Base-by-base conservation (phyloP, 805 yeast species). In the Ogataea naganishii region DNA sequence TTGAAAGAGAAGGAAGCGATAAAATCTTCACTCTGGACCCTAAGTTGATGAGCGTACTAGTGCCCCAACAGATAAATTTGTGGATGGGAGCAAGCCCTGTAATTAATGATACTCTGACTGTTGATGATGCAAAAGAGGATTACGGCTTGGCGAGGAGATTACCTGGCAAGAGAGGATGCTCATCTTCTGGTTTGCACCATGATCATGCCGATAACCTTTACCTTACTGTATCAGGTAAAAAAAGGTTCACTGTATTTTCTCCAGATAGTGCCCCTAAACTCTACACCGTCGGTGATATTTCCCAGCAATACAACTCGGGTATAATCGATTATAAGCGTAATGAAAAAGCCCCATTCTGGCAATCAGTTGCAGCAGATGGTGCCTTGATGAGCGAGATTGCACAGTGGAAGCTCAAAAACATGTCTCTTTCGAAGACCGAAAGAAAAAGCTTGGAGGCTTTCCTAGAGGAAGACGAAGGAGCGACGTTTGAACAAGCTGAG, bases 121-220 rank as follows among this genome's bases (percentile, higher is more conserved):
- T 28, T 26, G 46, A 52, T 14, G 30, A 35, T 2, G 18, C 26
- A 1, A 39, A 46, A 11, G 32, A 38, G 3, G 51, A 53, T 26
- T 46, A 55, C 12, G 69, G 70, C 1, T 47, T 75, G 4, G 83
- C 83, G 1, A 69, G 72, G 43, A 55, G 55, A 14, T 51, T 78
- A 1, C 80, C 84, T 1, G 68, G 70, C 1, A 12, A 14, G n/a
- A 40, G 40, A n/a, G 59, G 62, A 2, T 80, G 79, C 2, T 60
- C 75, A 1, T 76, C 85, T 0, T 76, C 86, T 2, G 89, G 89
- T 0, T 53, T 80, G 9, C 89, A 80, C 42, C 89, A 80, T 47
- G 89, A 80, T 47, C 88, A 80, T 51, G 83, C 88, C 2, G 88
- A 80, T 46, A 80, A 80, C 43, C 54, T 80, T 20, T 80, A 80